Base-by-base conservation (phyloP, 495 filamentous ascomycete genomes). In the Xylaria bambusicola region DNA sequence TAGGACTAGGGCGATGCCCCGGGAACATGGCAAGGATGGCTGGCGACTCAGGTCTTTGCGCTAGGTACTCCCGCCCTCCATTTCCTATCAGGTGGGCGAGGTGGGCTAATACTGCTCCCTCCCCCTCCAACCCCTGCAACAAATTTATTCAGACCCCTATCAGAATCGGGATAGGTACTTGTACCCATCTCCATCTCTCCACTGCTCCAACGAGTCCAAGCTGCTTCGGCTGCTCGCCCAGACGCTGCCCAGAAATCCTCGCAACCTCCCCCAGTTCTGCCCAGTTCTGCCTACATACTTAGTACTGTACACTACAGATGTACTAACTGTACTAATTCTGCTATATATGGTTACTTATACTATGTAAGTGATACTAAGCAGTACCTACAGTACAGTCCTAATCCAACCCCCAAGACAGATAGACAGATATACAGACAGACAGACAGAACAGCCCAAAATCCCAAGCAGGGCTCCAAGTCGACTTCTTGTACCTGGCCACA, bases 121-220 rank as follows among this genome's bases (percentile, higher is more conserved):
- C n/a, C n/a, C n/a, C n/a, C n/a, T n/a, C n/a, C n/a, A n/a, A n/a
- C n/a, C 56, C 57, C 49, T 52, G 48, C 40, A 53, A 33, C 49
- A 53, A 60, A 60, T 60, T 60, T 60, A 60, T 53, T 40, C 40
- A 46, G 40, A 12, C 57, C 57, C 57, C 57, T 53, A 60, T 60
- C 57, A 52, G 57, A 53, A 42, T 40, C 40, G 49, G 20, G 41
- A 58, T n/a, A 31, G 13, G 15, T 18, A n/a, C n/a, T n/a, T n/a
- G n/a, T n/a, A n/a, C n/a, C n/a, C n/a, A n/a, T n/a, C n/a, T n/a
- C n/a, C n/a, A n/a, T n/a, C n/a, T 41, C 36, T 23, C 48, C 17
- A 52, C 48, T 47, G 40, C 57, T 60, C 57, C 57, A 46, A 56
- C 42, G 18, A 46, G 47, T 51, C 56, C 46, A 48, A 40, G 42